Conservation (phyloP, 169 alveolate species). For the Plasmodium cynomolgi region DNA sequence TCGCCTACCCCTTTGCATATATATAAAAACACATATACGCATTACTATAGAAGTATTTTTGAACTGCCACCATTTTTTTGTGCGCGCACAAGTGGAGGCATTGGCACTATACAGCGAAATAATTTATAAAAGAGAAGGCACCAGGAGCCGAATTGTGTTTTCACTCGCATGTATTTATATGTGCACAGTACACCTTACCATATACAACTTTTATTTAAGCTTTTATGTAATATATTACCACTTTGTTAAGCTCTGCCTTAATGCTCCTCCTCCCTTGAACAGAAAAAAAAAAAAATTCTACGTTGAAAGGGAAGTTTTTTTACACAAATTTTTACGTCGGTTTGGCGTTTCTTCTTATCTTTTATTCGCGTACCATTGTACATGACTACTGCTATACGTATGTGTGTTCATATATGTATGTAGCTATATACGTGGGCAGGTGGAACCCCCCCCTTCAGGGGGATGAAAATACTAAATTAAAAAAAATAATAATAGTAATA, state of each 20-base stretch:
- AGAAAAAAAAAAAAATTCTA: not conserved
- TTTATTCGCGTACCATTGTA: not conserved
- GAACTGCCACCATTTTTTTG: not conserved
- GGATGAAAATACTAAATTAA: not conserved
- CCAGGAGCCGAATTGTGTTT: not conserved
- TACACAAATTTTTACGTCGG: not conserved
- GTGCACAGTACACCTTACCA: not conserved
- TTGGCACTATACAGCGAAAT: not conserved
- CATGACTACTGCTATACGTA: not conserved
- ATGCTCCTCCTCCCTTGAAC: not conserved
- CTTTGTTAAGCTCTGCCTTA: not conserved
- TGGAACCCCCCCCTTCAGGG: not conserved
- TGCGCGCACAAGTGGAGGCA: not conserved
- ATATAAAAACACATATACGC: not conserved
- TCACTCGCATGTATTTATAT: not conserved
- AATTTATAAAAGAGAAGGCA: conserved; percentile 8
- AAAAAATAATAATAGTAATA: too few species aligned
- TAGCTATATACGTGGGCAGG: too few species aligned
- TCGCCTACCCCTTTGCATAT: conserved; percentile 2
- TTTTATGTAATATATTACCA: not conserved
- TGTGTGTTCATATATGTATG: not conserved
- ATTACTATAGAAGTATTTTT: not conserved
- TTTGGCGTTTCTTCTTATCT: not conserved
- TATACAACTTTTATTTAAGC: not conserved
- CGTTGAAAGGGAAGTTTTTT: not conserved